Percentiles rank a stretch among this genome's conserved stretches.
These are phyloP conservation scores for Yamadazyma siamensis DNA, from an alignment of 1,139 yeast species.

Conservation along the genomic window DNA sequence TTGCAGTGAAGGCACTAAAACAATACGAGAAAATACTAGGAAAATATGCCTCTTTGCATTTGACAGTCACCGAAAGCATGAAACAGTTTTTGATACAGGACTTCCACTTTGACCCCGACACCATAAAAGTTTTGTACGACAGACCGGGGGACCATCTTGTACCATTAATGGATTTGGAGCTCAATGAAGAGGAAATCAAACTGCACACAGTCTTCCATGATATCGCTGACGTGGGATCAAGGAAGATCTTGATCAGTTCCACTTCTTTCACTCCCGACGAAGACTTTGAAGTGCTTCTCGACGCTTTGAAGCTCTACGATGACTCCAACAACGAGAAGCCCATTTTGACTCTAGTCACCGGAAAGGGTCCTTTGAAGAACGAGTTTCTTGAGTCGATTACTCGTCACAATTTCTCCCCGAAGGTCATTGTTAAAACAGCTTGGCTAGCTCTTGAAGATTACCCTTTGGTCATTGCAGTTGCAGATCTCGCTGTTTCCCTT, in stretches of 20 bases:
- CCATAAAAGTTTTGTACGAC: constrained; percentile 58
- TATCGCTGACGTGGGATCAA: constrained; percentile 28
- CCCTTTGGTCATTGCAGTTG: constrained; percentile 68
- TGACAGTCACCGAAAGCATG: constrained; percentile 82
- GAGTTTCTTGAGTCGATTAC: constrained; percentile 46
- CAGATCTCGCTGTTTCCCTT: constrained; percentile 86
- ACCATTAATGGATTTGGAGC: constrained; percentile 33
- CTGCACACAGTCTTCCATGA: constrained; percentile 42
- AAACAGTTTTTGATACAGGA: constrained; percentile 52
- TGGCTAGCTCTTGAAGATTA: constrained; percentile 85
- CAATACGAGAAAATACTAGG: constrained; percentile 60
- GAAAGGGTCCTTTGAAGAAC: constrained; percentile 82
- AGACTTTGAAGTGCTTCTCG: constrained; percentile 67
- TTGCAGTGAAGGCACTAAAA: constrained; percentile 58
- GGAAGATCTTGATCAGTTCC: constrained; percentile 71
- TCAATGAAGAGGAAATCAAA: constrained; percentile 25
- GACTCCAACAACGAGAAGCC: constrained; percentile 36
- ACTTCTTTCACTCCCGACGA: constrained; percentile 98
- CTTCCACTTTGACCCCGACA: constrained; percentile 42
- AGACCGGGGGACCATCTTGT: constrained; percentile 69
- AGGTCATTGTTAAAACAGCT: constrained; percentile 55
- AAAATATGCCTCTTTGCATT: constrained; percentile 53
- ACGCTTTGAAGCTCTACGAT: constrained; percentile 66
- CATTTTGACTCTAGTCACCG: constrained; percentile 74
- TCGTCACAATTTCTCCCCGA: constrained; percentile 38